Evolutionary conservation across 768 basidiomycete species (phyloP).

Genomic region (Tulasnella sp.): DNA sequence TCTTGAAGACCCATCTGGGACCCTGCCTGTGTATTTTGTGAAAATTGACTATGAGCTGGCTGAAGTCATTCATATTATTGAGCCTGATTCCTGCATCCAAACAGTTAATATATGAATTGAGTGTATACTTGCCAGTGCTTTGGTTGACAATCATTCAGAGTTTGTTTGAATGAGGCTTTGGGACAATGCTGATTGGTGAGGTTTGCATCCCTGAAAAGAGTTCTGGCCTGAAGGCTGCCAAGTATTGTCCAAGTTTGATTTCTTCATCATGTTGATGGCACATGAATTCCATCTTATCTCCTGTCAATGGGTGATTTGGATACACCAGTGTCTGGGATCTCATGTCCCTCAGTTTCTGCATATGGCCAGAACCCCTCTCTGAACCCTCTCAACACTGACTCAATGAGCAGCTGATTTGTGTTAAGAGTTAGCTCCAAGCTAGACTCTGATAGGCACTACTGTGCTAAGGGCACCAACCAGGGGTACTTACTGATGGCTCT

Average conservation of each 20-base stretch:
- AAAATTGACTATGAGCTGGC: conserved; percentile 16
- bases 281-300: conserved; percentile 23
- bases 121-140: conserved; percentile 26
- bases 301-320: conserved; percentile 3
- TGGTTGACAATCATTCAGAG: conserved; percentile 34
- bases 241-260: conserved; percentile 20
- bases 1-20: conserved; percentile 27
- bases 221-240: conserved; percentile 27
- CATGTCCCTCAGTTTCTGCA: conserved; percentile 23
- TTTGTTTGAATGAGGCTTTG: conserved; percentile 29
- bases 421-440: no score
- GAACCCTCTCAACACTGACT: conserved; percentile 27
- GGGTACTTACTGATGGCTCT: no score
- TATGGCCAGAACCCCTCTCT: conserved; percentile 39
- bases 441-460: no score
- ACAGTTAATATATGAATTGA: conserved; percentile 31
- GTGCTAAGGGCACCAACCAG: no score
- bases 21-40: background rate
- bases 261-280: conserved; percentile 23
- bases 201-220: conserved; percentile 37
- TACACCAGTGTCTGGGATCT: conserved; percentile 25
- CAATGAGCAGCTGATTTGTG: conserved; percentile 32
- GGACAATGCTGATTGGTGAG: conserved; percentile 33
- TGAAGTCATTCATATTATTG: conserved; percentile 31
- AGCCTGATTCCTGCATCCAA: conserved; percentile 25